Base-by-base conservation (phyloP, 2,329 filamentous ascomycete genomes). In the Akanthomyces uredinophilus region DNA sequence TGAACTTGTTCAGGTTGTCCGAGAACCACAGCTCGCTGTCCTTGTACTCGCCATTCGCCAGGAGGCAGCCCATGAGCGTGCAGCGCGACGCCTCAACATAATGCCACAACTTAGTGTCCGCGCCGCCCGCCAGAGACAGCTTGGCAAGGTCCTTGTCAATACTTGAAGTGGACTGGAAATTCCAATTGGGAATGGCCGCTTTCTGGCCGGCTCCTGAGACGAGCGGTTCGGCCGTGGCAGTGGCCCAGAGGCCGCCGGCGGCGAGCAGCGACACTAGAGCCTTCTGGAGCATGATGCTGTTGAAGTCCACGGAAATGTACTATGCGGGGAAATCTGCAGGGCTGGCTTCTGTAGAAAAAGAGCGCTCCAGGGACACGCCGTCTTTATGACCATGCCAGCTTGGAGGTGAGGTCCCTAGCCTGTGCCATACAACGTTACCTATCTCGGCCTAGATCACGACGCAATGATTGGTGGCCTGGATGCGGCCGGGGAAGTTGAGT, bases 1-100 rank as follows among this genome's bases (percentile, higher is more conserved):
- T 76, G 41, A 85, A 78, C 58, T 41, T 37, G 13, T 67, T 64
- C 46, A 78, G 68, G 63, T 81, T 80, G 27, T 81, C 72, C 0
- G 82, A 86, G 69, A 79, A 85, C 71, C 86, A 87, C 0, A 87
- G 68, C 0, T 81, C 70, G 1, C 72, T 71, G 51, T 87, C 84
- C 24, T 78, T 75, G 71, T 83, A 84, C 14, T 82, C 72, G 2
- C 77, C 77, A 6, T 77, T 79, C 10, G 79, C 73, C n/a, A 87
- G 68, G 3, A 87, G 72, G 32, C 83, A 83, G 1, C 78, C 81
- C 79, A 87, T 83, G 2, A 87, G 72, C 0, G 85, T 87, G 63
- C 78, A 82, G 16, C 77, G 77, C 0, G 82, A 75, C 3, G 63
- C 65, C 6, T 76, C 69, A 43, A 82, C 73, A 13, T 78, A 77